Conservation (phyloP, 2,329 filamentous ascomycete genomes). For the Macrophomina phaseolina region DNA sequence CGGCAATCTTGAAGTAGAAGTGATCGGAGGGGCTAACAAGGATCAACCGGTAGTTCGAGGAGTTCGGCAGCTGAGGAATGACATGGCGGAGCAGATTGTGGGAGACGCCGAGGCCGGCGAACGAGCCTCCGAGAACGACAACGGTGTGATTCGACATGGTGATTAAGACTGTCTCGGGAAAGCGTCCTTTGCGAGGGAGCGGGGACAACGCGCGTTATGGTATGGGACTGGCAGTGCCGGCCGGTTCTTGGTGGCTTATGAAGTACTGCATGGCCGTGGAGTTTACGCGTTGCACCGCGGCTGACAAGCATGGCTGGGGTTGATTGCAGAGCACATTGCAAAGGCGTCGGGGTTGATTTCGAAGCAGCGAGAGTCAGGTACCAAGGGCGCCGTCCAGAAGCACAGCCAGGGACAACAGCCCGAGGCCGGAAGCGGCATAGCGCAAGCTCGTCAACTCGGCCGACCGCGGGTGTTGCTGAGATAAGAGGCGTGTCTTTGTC, state of each 20-base stretch:
- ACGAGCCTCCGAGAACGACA: slow-evolving; percentile 46
- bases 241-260: neutral
- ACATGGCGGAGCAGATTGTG: slow-evolving; percentile 43
- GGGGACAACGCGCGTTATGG: neutral
- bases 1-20: slow-evolving; percentile 47
- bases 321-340: neutral
- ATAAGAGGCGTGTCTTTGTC: neutral
- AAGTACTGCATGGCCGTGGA: neutral
- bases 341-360: neutral
- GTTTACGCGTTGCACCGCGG: neutral
- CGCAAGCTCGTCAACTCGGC: neutral
- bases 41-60: slow-evolving; percentile 38
- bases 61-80: slow-evolving; percentile 35
- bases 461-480: neutral
- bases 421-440: neutral
- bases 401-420: neutral
- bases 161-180: neutral
- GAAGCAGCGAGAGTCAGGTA: neutral
- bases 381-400: neutral
- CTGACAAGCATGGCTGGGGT: neutral
- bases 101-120: slow-evolving; percentile 41
- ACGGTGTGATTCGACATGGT: slow-evolving; percentile 36
- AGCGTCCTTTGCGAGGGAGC: neutral
- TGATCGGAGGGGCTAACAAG: slow-evolving; percentile 44
- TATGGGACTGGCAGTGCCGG: neutral